phyloP scores from a whole-genome alignment of 371 early-diverging fungal genomes.

The Cokeromyces recurvatus region DNA sequence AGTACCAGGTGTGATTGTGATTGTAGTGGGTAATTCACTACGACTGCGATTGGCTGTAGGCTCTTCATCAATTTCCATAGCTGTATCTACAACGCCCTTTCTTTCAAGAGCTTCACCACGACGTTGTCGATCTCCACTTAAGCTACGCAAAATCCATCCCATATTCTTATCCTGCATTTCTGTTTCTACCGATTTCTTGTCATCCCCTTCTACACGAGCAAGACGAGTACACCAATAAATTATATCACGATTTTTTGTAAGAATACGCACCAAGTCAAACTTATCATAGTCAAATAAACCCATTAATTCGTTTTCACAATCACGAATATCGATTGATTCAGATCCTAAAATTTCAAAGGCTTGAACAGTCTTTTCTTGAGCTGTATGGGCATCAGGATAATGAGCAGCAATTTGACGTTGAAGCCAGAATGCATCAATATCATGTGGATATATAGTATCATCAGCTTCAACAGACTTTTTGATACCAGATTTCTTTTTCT shows the following conservation, averaged over 20 bases:
- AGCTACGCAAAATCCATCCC: slow-evolving; percentile 68
- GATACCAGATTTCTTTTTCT: slow-evolving; percentile 23
- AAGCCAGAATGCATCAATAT: slow-evolving; percentile 97
- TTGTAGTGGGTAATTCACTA: slow-evolving; percentile 39
- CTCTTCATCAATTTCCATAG: slow-evolving; percentile 44
- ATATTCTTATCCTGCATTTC: slow-evolving; percentile 69
- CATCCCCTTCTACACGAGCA: slow-evolving; percentile 67
- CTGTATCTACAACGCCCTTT: slow-evolving; percentile 65
- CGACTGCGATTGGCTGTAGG: slow-evolving; percentile 34
- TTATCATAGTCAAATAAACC: slow-evolving; percentile 90
- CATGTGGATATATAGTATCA: slow-evolving; percentile 61
- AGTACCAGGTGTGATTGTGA: slow-evolving; percentile 43
- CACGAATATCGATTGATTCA: slow-evolving; percentile 62
- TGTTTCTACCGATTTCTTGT: slow-evolving; percentile 50
- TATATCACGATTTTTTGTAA: slow-evolving; percentile 83
- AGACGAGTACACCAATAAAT: slow-evolving; percentile 91
- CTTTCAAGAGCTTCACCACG: slow-evolving; percentile 69
- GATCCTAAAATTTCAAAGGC: slow-evolving; percentile 76
- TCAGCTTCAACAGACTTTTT: slow-evolving; percentile 9
- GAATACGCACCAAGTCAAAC: slow-evolving; percentile 86
- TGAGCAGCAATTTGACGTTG: slow-evolving; percentile 80
- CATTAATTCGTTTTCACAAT: slow-evolving; percentile 93
- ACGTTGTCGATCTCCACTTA: slow-evolving; percentile 62
- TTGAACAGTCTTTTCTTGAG: slow-evolving; percentile 79
- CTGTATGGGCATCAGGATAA: slow-evolving; percentile 80